phyloP scores from a whole-genome alignment of 768 basidiomycete genomes.

The Suillus subluteus region DNA sequence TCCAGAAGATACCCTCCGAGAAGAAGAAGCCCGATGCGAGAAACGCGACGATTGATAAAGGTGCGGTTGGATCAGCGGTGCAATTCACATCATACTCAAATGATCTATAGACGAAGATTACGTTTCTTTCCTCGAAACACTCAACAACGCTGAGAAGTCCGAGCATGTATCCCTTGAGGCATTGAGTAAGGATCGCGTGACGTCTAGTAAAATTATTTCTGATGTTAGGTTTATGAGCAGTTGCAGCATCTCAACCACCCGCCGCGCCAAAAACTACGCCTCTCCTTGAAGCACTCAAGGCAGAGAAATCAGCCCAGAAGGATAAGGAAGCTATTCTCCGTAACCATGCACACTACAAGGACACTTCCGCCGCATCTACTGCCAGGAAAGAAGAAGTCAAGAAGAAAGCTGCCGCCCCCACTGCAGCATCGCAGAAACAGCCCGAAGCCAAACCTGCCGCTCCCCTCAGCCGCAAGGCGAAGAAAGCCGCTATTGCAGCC shows the following conservation, averaged over 20 bases:
- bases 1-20: constrained; percentile 78
- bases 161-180: constrained; percentile 70
- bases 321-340: constrained; percentile 76
- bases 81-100: constrained; percentile 10
- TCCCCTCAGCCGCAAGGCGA: constrained; percentile 39
- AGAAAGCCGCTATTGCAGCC: constrained; percentile 35
- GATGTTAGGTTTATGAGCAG: constrained; percentile 36
- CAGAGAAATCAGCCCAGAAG: constrained; percentile 65
- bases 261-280: constrained; percentile 83
- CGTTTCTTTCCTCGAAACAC: constrained; percentile 76
- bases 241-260: constrained; percentile 63
- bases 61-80: constrained; percentile 39
- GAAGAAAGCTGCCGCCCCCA: constrained; percentile 37
- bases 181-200: constrained; percentile 48
- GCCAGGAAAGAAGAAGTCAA: constrained; percentile 42
- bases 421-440: constrained; percentile 37
- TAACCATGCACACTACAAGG: constrained; percentile 75
- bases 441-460: constrained; percentile 28
- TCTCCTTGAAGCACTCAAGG: constrained; percentile 90
- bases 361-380: constrained; percentile 35
- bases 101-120: constrained; percentile 74
- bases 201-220: not conserved
- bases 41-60: constrained; percentile 89
- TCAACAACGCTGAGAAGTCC: constrained; percentile 54
- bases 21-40: constrained; percentile 82